Base-by-base conservation (phyloP, 495 filamentous ascomycete species). In the Aspergillus sclerotioniger region DNA sequence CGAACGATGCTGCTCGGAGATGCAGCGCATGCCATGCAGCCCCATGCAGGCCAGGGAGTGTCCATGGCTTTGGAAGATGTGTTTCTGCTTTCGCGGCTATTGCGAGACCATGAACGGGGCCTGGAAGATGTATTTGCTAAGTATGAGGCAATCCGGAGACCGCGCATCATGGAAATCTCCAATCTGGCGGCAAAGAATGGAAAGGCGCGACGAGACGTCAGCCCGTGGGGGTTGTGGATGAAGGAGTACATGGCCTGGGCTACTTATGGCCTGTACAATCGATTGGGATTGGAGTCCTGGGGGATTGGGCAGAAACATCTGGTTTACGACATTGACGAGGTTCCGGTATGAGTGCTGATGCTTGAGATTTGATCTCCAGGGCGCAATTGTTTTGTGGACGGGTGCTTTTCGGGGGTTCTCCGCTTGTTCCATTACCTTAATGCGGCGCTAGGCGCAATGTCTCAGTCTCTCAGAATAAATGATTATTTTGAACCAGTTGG, bases 61-160 rank as follows among this genome's bases (percentile, higher is more conserved):
- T 74, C 73, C 0, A 76, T 77, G 74, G 76, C 76, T 0, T 47
- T 80, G 21, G 76, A 82, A 46, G 77, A 80, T 68, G 69, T 61
- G 0, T 73, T 76, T 43, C 44, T 76, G 19, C 54, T 80, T 7
- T 65, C 73, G 0, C 54, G 71, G 3, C 49, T 77, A 7, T 66
- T 79, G 15, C 76, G 62, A 31, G 58, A 70, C 17, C 17, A 39
- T 0, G 50, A 41, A 0, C 33, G n/a, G 32, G 25, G 31, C 10
- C 29, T 74, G 15, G 25, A 57, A 0, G 60, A 71, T 20, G 62
- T 62, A 0, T 67, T 65, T 49, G 56, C 47, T 12, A 53, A 49
- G 20, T 73, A 66, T 39, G 69, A 68, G 15, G 32, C 54, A 12
- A 67, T 75, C 39, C 65, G 72, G 25, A 56, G 67, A 15, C 72